Percentiles rank a stretch among this genome's conserved stretches.
Conservation (phyloP, 345 rosid species). For the Toxicodendron radicans region DNA sequence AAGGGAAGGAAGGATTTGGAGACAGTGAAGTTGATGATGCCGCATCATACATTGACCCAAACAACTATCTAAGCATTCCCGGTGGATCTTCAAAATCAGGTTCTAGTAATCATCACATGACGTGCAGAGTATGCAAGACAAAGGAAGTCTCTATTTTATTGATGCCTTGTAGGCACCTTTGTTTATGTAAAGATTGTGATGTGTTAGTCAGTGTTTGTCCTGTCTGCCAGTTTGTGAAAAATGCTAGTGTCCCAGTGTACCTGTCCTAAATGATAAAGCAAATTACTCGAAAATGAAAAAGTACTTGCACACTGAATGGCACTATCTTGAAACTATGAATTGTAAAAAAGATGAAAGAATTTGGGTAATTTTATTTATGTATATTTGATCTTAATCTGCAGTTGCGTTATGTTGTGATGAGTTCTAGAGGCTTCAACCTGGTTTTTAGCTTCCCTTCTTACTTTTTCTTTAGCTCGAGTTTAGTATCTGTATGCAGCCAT, state of each 20-base stretch:
- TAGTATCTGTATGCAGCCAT: background rate
- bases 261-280: conserved; percentile 45
- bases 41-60: conserved; percentile 57
- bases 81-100: conserved; percentile 26
- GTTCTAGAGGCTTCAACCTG: background rate
- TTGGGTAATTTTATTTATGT: background rate
- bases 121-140: conserved; percentile 65
- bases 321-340: conserved; percentile 11
- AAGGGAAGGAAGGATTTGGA: conserved; percentile 84
- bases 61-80: conserved; percentile 37
- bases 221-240: conserved; percentile 72
- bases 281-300: conserved; percentile 24
- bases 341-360: conserved; percentile 18
- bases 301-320: background rate
- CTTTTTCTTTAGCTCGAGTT: background rate
- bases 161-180: conserved; percentile 85
- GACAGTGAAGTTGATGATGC: conserved; percentile 81
- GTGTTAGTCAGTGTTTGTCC: conserved; percentile 59
- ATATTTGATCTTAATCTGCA: background rate
- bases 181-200: conserved; percentile 83
- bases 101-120: conserved; percentile 29
- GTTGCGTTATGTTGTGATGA: background rate
- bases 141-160: conserved; percentile 69
- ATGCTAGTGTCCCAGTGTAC: conserved; percentile 55
- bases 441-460: background rate